phyloP scores from a whole-genome alignment of 495 filamentous ascomycete genomes.

The Penicillium canescens region DNA sequence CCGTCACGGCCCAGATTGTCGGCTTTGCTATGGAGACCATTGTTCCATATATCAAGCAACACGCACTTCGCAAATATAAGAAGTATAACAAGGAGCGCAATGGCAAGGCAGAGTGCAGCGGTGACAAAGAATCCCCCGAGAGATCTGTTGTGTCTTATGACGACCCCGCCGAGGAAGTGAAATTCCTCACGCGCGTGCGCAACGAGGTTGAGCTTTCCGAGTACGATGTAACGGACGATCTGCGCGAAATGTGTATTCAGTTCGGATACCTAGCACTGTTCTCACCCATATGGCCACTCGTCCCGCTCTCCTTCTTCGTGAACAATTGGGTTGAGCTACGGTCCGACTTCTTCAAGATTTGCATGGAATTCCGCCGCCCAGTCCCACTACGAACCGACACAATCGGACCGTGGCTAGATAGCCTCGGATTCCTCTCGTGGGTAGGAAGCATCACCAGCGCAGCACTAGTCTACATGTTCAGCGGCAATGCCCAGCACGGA shows the following conservation, averaged over 20 bases:
- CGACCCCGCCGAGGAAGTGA: constrained; percentile 68
- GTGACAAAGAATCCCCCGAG: constrained; percentile 28
- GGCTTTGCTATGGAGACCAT: constrained; percentile 84
- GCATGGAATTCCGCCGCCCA: constrained; percentile 82
- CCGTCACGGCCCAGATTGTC: constrained; percentile 92
- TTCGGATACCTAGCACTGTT: constrained; percentile 95
- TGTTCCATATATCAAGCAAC: constrained; percentile 81
- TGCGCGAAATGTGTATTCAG: constrained; percentile 94
- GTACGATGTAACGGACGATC: constrained; percentile 86
- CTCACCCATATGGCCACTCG: constrained; percentile 89
- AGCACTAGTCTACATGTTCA: constrained; percentile 86
- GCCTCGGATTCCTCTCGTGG: constrained; percentile 87
- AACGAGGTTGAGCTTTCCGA: constrained; percentile 81
- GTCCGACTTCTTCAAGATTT: constrained; percentile 93
- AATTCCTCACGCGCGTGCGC: constrained; percentile 78
- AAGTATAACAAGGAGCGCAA: constrained; percentile 43
- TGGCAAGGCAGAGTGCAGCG: constrained; percentile 24
- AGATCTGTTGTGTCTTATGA: constrained; percentile 27
- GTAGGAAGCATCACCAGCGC: constrained; percentile 83
- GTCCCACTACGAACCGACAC: constrained; percentile 85
- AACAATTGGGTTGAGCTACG: constrained; percentile 98
- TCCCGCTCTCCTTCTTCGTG: constrained; percentile 82
- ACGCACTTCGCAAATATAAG: constrained; percentile 70
- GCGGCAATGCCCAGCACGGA: constrained; percentile 55
- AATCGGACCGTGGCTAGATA: constrained; percentile 92